Evolutionary conservation across 176 grass and related monocot genomes (phyloP), one percentile per base, ranked within the genome.

Genomic region (Pontederia crassipes): DNA sequence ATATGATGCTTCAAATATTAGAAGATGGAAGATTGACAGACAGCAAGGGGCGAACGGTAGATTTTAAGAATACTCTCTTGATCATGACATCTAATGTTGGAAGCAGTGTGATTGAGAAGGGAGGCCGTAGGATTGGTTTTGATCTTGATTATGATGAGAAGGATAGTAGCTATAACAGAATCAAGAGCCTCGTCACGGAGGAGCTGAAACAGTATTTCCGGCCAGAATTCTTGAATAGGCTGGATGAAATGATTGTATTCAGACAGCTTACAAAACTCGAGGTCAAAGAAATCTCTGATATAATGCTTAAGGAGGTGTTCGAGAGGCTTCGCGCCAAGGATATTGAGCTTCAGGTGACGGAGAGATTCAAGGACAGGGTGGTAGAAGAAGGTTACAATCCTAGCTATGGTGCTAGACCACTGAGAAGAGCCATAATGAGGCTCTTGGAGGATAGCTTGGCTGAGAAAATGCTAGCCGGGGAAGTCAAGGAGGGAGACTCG

Each of bases 31-130:
- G 66, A 4, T 47, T 56, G 52, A 69, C 66, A 45, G 50, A 68
- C 49, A 68, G 65, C 24, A 68, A 68, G 29, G 65, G 65, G 28
- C 27, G 52, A 45, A 68, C 50, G 0, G 64, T 66, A 8, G 49
- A 52, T n/a, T 74, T 74, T n/a, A 61, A 64, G 59, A 64, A 74
- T 11, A 74, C 71, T 14, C 59, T 63, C 15, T 9, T 74, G 15
- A 74, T 74, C 20, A 53, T 74, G 59, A 74, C 71, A 13, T 74
- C 71, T 4, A 64, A 74, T 15, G 28, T 74, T 12, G 71, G 71
- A 3, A 71, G 55, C 55, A 71, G 68, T 57, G 54, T 71, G 15
- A 71, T 71, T 10, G 55, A 71, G 45, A 71, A 71, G 40, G 68
- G 68, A n/a, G 46, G 61, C 6, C 45, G 46, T 18, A 49, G 45